Percentiles rank a stretch among this genome's conserved stretches.
Conservation (phyloP, 1,284 basidiomycete species). For the Sanguinoderma infundibulare region DNA sequence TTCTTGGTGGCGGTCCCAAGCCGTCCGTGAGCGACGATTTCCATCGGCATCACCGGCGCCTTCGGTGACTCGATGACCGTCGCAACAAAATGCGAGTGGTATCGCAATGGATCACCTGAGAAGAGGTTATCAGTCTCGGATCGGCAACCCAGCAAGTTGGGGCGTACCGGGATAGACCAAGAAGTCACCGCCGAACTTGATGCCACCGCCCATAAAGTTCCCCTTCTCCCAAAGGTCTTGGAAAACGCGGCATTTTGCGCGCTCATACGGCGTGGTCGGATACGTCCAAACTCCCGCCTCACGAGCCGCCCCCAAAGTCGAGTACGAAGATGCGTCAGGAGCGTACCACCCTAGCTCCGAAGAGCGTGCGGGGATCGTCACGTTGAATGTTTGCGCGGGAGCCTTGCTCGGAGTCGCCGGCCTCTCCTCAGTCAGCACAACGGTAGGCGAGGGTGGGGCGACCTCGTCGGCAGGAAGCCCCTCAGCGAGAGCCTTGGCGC, state of each 20-base stretch:
- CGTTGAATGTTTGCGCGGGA: constrained; percentile 48
- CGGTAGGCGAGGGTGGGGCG: constrained; percentile 10
- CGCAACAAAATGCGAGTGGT: constrained; percentile 96
- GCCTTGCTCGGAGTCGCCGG: constrained; percentile 27
- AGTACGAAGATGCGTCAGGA: constrained; percentile 45
- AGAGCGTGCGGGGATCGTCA: constrained; percentile 68
- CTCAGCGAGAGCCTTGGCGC: constrained; percentile 38
- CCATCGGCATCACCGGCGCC: constrained; percentile 77
- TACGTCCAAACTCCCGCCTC: constrained; percentile 79
- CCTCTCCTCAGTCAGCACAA: constrained; percentile 22
- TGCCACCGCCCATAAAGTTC: constrained; percentile 85
- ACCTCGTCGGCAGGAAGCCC: constrained; percentile 19
- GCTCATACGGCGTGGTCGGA: constrained; percentile 66
- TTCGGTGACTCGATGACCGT: constrained; percentile 74
- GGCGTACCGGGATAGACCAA: constrained; percentile 91
- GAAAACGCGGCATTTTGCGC: constrained; percentile 81
- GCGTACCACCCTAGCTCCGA: constrained; percentile 66
- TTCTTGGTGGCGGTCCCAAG: constrained; percentile 98
- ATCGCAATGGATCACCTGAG: constrained; percentile 93
- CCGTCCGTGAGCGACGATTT: constrained; percentile 93
- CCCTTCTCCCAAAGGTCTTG: constrained; percentile 81
- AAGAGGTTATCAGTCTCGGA: neutral
- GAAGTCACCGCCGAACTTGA: constrained; percentile 96
- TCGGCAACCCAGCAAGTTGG: neutral
- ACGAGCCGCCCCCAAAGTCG: constrained; percentile 64